Conservation (phyloP, 2,329 filamentous ascomycete species). For the Fusarium sp. region DNA sequence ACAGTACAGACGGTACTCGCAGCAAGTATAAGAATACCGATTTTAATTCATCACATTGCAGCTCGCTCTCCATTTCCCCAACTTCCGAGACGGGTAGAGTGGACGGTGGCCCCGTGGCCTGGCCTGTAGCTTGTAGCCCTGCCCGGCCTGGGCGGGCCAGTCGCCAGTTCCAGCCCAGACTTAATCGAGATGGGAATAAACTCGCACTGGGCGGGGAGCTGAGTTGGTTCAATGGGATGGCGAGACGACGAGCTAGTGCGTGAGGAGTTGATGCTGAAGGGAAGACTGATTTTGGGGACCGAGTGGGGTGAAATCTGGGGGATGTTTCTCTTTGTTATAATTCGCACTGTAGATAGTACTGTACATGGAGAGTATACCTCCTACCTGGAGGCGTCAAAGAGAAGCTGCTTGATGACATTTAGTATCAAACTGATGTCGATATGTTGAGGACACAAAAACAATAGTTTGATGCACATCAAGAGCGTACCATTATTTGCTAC, state of each 20-base stretch:
- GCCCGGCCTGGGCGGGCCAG: conserved; percentile 21
- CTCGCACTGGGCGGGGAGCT: conserved; percentile 44
- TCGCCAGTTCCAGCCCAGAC: conserved; percentile 24
- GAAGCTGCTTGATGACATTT: conserved; percentile 14
- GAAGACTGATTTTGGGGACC: conserved; percentile 20
- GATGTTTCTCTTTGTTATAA: background rate
- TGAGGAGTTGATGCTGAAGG: conserved; percentile 11
- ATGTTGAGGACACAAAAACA: conserved; percentile 17
- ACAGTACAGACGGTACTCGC: conserved; percentile 3
- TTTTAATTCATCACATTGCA: background rate
- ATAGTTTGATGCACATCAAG: conserved; percentile 33
- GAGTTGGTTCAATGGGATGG: conserved; percentile 22
- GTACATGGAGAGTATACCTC: background rate
- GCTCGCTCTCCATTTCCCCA: conserved; percentile 39
- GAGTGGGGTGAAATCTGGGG: conserved; percentile 32
- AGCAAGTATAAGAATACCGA: background rate
- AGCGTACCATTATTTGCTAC: conserved; percentile 9
- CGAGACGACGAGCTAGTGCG: background rate
- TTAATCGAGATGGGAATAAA: conserved; percentile 38
- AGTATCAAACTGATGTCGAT: conserved; percentile 10
- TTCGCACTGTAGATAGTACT: background rate
- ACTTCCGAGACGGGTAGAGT: conserved; percentile 42
- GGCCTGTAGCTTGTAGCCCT: background rate
- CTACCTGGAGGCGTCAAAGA: background rate
- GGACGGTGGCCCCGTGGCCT: conserved; percentile 39